phyloP scores from a whole-genome alignment of 345 rosid species.

The Rhodomyrtus tomentosa region DNA sequence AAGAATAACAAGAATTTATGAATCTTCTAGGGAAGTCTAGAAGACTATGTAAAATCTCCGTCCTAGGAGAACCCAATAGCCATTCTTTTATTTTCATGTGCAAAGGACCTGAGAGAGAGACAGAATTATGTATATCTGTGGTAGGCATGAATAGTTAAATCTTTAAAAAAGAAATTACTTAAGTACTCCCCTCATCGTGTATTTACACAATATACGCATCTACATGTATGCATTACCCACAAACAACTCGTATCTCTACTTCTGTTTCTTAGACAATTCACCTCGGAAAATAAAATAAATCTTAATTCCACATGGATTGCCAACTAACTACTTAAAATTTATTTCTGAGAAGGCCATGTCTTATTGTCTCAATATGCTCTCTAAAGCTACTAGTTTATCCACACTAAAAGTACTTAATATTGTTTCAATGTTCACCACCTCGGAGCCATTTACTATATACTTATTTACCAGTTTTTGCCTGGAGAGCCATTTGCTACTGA shows the following conservation, averaged over 20 bases:
- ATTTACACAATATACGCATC: background rate
- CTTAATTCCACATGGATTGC: background rate
- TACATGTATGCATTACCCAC: background rate
- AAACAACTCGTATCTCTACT: background rate
- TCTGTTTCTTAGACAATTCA: background rate
- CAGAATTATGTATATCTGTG: background rate
- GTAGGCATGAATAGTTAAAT: background rate
- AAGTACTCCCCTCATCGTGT: background rate
- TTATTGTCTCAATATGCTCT: background rate
- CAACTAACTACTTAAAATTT: background rate
- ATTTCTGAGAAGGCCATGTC: background rate
- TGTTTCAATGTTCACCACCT: background rate
- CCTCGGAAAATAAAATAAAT: background rate
- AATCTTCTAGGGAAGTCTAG: slow-evolving; percentile 46
- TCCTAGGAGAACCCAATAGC: slow-evolving; percentile 34
- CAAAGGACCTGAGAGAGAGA: slow-evolving; percentile 12
- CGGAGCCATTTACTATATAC: background rate
- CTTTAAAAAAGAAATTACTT: background rate
- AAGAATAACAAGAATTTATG: slow-evolving; percentile 13
- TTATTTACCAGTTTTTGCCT: background rate
- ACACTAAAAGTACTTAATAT: background rate
- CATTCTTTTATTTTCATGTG: slow-evolving; percentile 45
- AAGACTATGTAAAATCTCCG: slow-evolving; percentile 39
- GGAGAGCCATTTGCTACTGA: background rate
- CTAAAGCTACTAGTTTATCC: background rate